Evolutionary conservation across 192 early-diverging fungal genomes (phyloP).

Genomic region (Geranomyces michiganensis): DNA sequence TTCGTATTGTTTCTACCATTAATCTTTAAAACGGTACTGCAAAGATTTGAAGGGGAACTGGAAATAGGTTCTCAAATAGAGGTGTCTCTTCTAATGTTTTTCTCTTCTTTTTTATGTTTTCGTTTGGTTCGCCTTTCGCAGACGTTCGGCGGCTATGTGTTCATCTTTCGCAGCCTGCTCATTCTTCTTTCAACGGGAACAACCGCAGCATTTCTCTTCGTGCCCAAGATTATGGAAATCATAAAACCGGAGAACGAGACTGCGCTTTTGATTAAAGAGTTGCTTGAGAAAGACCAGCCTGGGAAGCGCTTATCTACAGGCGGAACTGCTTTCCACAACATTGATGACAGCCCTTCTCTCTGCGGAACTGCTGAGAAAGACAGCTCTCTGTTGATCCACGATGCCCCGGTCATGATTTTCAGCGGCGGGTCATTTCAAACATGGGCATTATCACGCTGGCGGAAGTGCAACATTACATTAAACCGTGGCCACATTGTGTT

Average conservation of each 20-base stretch:
- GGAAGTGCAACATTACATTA: too few species aligned
- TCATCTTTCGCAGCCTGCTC: constrained; percentile 4
- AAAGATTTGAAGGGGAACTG: not conserved
- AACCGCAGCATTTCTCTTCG: not conserved
- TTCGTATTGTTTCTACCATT: constrained; percentile 7
- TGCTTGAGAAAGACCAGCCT: not conserved
- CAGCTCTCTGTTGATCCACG: too few species aligned
- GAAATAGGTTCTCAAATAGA: too few species aligned
- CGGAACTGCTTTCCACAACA: too few species aligned
- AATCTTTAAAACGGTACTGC: constrained; percentile 6
- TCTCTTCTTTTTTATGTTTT: not conserved
- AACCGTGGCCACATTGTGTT: too few species aligned
- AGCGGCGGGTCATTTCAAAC: too few species aligned
- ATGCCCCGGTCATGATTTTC: too few species aligned
- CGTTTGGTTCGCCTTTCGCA: not conserved
- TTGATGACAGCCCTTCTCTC: too few species aligned
- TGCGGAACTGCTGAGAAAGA: too few species aligned
- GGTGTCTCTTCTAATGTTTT: too few species aligned
- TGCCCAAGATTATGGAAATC: not conserved
- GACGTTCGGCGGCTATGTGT: not conserved
- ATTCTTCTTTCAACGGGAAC: not conserved
- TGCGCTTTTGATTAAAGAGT: not conserved
- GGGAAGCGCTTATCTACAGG: not conserved
- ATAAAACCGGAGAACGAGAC: not conserved
- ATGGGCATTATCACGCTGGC: too few species aligned